Percentiles rank a stretch among this genome's conserved stretches.
Conservation (phyloP, 2,329 filamentous ascomycete species). For the Aspergillus sp. region DNA sequence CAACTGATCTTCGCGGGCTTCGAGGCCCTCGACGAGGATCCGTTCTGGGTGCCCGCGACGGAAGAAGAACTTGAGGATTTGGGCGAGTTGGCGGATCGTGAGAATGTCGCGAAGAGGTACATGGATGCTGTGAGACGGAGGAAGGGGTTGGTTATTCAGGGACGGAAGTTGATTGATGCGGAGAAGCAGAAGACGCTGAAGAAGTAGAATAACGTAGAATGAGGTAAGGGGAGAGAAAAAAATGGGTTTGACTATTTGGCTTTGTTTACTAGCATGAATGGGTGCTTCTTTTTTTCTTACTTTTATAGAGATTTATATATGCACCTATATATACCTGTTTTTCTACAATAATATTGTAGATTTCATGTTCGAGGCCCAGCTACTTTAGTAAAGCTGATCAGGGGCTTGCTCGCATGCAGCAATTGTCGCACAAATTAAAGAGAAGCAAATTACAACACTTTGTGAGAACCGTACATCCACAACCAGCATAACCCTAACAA, state of each 20-base stretch:
- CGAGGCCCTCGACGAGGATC: constrained; percentile 90
- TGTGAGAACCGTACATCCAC: too few species aligned
- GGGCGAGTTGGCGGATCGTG: constrained; percentile 86
- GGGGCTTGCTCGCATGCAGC: too few species aligned
- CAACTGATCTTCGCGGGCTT: constrained; percentile 93
- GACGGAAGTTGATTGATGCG: constrained; percentile 72
- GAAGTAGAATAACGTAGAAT: constrained; percentile 36
- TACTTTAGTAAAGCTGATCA: too few species aligned
- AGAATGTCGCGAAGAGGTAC: constrained; percentile 95
- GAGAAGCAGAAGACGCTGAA: constrained; percentile 86
- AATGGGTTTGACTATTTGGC: neutral
- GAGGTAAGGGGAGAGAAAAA: neutral
- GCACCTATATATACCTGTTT: too few species aligned
- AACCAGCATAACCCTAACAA: too few species aligned
- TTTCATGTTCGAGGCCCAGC: too few species aligned
- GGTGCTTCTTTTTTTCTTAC: too few species aligned
- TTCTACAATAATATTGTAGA: too few species aligned
- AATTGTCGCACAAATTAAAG: too few species aligned
- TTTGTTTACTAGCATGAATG: too few species aligned
- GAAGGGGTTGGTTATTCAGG: constrained; percentile 85
- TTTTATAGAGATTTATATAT: too few species aligned
- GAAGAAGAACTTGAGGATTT: constrained; percentile 96
- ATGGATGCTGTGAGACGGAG: constrained; percentile 83
- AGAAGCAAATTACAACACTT: too few species aligned
- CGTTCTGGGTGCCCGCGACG: constrained; percentile 95